Conservation (phyloP, 306 rosid genomes). For the Coriaria nepalensis region DNA sequence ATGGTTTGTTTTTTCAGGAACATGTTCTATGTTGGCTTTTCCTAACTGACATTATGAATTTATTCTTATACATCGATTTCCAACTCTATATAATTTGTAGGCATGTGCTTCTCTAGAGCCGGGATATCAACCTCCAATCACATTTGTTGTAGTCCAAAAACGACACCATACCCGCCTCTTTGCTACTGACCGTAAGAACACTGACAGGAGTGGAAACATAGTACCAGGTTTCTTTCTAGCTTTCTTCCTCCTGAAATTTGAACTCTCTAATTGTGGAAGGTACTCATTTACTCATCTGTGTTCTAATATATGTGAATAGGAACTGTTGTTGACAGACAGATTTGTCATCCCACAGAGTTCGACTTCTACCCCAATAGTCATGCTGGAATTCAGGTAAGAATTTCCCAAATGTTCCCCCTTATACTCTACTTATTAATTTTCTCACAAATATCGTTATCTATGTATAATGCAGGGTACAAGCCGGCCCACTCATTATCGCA, state of each 20-base stretch:
- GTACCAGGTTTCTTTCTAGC: conserved; percentile 47
- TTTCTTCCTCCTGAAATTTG: neutral
- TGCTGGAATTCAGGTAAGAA: conserved; percentile 54
- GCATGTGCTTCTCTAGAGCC: conserved; percentile 93
- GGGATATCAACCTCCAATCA: conserved; percentile 87
- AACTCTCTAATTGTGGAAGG: neutral
- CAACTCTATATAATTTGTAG: conserved; percentile 37
- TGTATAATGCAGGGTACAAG: conserved; percentile 45
- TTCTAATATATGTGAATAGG: conserved; percentile 34
- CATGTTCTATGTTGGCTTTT: neutral
- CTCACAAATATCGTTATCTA: no score
- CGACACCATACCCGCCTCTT: conserved; percentile 88
- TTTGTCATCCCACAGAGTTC: conserved; percentile 57
- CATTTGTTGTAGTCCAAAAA: conserved; percentile 85
- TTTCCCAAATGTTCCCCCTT: no score
- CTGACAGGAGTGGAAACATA: conserved; percentile 56
- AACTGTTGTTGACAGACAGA: conserved; percentile 55
- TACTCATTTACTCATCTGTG: neutral
- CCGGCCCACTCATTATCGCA: conserved; percentile 33
- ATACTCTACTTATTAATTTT: no score
- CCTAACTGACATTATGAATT: neutral
- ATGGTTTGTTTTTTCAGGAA: no score
- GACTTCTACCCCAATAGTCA: conserved; percentile 78
- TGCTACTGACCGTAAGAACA: conserved; percentile 22
- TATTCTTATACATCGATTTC: conserved; percentile 55